Percentiles rank a stretch among this genome's conserved stretches.
phyloP scores from a whole-genome alignment of 2,329 filamentous ascomycete genomes.

The Fusarium stilboides region DNA sequence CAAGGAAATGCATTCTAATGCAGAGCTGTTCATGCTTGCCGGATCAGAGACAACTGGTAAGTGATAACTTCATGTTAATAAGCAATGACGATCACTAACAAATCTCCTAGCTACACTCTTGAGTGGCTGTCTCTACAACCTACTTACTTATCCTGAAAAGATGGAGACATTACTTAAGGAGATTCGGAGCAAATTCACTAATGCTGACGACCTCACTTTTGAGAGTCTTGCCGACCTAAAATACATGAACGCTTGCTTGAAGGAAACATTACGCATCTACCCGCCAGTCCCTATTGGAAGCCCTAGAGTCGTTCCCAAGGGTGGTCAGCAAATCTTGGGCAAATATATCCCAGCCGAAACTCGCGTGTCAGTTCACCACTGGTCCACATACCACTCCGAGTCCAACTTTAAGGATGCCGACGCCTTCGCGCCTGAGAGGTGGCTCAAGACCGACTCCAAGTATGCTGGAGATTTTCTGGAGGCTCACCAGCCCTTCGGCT shows the following conservation, averaged over 20 bases:
- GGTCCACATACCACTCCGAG: conserved; percentile 21
- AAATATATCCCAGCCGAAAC: conserved; percentile 18
- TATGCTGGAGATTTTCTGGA: conserved; percentile 17
- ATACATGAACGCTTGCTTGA: conserved; percentile 22
- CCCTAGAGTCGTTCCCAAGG: not conserved
- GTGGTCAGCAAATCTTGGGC: conserved; percentile 15
- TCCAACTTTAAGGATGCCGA: conserved; percentile 19
- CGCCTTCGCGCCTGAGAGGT: not conserved
- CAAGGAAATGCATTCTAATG: conserved; percentile 28
- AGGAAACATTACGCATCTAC: conserved; percentile 7
- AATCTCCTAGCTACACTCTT: not conserved
- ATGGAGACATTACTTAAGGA: conserved; percentile 8
- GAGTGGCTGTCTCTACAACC: conserved; percentile 11
- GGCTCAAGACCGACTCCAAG: conserved; percentile 15
- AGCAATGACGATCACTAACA: not conserved
- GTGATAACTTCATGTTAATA: fast-evolving
- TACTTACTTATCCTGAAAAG: conserved; percentile 4
- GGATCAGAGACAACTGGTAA: conserved; percentile 31
- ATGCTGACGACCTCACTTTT: not conserved
- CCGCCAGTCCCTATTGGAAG: conserved; percentile 22
- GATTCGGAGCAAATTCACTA: not conserved
- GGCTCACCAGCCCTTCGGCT: conserved; percentile 13
- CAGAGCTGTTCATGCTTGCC: conserved; percentile 28
- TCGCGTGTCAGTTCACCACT: conserved; percentile 16
- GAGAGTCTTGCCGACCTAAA: not conserved